Percentiles rank a stretch among this genome's conserved stretches.
These are phyloP conservation scores for Dendryphion nanum DNA, from an alignment of 2,329 filamentous ascomycete genomes.

Conservation along the genomic window DNA sequence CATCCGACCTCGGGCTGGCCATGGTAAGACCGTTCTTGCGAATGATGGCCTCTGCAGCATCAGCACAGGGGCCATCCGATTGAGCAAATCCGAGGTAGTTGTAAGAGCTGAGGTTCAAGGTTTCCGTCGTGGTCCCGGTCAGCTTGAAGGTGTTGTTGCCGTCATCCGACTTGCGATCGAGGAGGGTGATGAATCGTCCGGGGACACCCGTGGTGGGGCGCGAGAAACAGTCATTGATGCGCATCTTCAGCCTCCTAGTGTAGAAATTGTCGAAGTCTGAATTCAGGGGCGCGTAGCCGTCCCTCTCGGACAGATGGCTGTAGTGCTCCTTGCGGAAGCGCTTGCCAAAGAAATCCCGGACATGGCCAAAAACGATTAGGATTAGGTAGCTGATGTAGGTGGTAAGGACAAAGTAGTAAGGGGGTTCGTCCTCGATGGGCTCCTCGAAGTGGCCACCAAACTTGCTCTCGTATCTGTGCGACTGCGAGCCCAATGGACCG, in stretches of 20 bases:
- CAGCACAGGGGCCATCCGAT: slow-evolving; percentile 93
- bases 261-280: slow-evolving; percentile 99
- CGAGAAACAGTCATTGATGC: slow-evolving; percentile 96
- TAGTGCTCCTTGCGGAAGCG: slow-evolving; percentile 87
- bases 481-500: slow-evolving; percentile 75
- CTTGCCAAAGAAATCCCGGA: slow-evolving; percentile 97
- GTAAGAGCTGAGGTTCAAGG: slow-evolving; percentile 98
- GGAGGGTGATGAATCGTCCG: slow-evolving; percentile 86
- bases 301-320: slow-evolving; percentile 73
- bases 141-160: slow-evolving; percentile 88
- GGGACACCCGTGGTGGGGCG: slow-evolving; percentile 90
- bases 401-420: slow-evolving; percentile 94
- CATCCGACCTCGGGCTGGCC: slow-evolving; percentile 78
- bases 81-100: slow-evolving; percentile 99
- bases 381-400: slow-evolving; percentile 98
- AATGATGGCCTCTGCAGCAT: slow-evolving; percentile 82
- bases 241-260: slow-evolving; percentile 84
- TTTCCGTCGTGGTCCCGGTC: slow-evolving; percentile 88
- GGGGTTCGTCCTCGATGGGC: slow-evolving; percentile 89
- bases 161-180: slow-evolving; percentile 87
- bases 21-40: slow-evolving; percentile 82
- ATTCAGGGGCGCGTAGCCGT: slow-evolving; percentile 93
- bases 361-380: slow-evolving; percentile 90
- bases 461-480: slow-evolving; percentile 85
- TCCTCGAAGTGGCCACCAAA: slow-evolving; percentile 79